Base-by-base conservation (phyloP, 1,284 basidiomycete species). In the Taiwanofungus camphoratus region DNA sequence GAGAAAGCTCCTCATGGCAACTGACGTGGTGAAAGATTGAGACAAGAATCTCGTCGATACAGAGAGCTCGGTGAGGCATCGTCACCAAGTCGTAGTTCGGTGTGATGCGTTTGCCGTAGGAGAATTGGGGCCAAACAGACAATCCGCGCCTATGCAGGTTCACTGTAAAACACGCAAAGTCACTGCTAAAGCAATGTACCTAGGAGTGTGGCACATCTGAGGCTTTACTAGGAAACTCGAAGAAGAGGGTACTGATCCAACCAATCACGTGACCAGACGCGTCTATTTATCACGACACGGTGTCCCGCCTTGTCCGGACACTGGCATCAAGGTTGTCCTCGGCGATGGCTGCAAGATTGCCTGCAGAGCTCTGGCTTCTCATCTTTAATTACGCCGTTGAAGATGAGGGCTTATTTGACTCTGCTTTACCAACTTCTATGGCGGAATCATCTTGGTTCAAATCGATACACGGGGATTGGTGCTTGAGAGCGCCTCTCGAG, bases 311-410 rank as follows among this genome's bases (percentile, higher is more conserved):
- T n/a, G n/a, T n/a, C n/a, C n/a, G n/a, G n/a, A 21, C 15, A 23
- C 36, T 9, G 13, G 23, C 13, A 4, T 13, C 15, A 7, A 31
- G 30, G 36, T 33, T 33, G 26, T 30, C 33, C 15, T 22, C 27
- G 20, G 31, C 22, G 11, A 65, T 63, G 62, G 32, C 41, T 3
- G 45, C 46, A 18, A 41, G 52, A 7, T 68, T 87, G 3, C 84
- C 84, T 11, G 69, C 74, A 12, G 84, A 87, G 64, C 64, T 87
- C 4, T 79, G 78, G 76, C 70, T 71, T 1, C 65, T 74, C 39
- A 82, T 87, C 15, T 86, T 87, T 51, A 71, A 80, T 53, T 66
- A 79, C 26, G 80, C 82, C 1, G 71, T 77, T 8, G 78, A 82
- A 39, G 82, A 85, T 55, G 77, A 80, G 50, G 63, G 73, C 11